A percentile compares a stretch with the other conserved stretches of the same genome.
Evolutionary conservation across 805 yeast genomes (phyloP).

Genomic region (Tetrapisispora nanseiensis): DNA sequence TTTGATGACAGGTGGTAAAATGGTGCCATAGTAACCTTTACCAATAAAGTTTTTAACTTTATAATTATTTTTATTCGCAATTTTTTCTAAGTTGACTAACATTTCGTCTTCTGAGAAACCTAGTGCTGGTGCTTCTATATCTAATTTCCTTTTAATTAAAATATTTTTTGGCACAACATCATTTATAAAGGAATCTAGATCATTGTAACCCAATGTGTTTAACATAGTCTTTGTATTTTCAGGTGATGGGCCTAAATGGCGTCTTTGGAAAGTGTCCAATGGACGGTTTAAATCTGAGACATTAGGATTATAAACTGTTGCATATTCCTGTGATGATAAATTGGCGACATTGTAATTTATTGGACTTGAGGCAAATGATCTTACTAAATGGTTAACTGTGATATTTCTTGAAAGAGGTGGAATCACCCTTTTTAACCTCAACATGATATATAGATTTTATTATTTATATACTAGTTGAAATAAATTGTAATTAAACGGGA

Average conservation of each 20-base stretch:
- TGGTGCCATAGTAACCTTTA: slow-evolving; percentile 88
- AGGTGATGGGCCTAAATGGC: slow-evolving; percentile 82
- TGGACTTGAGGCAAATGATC: neutral
- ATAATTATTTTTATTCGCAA: slow-evolving; percentile 64
- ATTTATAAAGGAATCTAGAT: slow-evolving; percentile 59
- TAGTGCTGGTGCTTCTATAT: slow-evolving; percentile 48
- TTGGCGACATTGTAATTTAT: slow-evolving; percentile 31
- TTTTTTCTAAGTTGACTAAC: slow-evolving; percentile 51
- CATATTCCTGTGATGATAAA: slow-evolving; percentile 46
- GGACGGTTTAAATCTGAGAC: slow-evolving; percentile 20
- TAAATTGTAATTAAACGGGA: no score
- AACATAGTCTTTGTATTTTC: slow-evolving; percentile 59
- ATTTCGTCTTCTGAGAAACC: slow-evolving; percentile 81
- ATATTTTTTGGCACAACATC: slow-evolving; percentile 72
- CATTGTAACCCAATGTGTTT: slow-evolving; percentile 47
- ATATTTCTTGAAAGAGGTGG: neutral
- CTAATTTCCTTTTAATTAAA: slow-evolving; percentile 55
- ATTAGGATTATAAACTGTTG: slow-evolving; percentile 36
- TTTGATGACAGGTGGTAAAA: slow-evolving; percentile 84
- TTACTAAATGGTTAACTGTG: neutral
- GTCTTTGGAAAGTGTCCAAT: slow-evolving; percentile 77
- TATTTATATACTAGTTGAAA: no score
- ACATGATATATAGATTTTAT: neutral
- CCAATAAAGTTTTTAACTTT: slow-evolving; percentile 75
- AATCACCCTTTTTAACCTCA: neutral